Base-by-base conservation (phyloP, 345 rosid genomes). In the Psidium friedrichsthalianum region DNA sequence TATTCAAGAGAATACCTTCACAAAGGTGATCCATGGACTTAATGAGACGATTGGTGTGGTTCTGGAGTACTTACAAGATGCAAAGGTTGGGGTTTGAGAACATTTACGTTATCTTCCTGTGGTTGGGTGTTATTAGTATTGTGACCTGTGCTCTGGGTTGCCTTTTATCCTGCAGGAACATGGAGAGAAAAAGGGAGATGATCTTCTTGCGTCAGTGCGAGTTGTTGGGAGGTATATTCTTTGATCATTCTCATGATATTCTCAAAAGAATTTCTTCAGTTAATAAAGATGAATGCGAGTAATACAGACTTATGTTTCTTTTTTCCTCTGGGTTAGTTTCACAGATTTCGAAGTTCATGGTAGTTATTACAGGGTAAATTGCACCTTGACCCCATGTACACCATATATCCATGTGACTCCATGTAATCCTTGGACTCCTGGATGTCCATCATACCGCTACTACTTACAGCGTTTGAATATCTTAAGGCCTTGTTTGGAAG, bases 171-270 rank as follows among this genome's bases (percentile, higher is more conserved):
- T 89, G 81, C 92, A 97, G 97, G 98, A 97, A 86, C 98, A 95
- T 90, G 94, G 94, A 64, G 91, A 83, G 36, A 93, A 90, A 86
- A 95, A 90, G 87, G 97, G 98, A 90, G 90, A 92, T 92, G 99
- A 97, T 82, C 96, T 97, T 89, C 95, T 95, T 89, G 98, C 98
- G 82, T 97, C 98, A 61, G 97, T 97, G 82, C 91, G 98, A 29
- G 89, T 95, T 83, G 88, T 94, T 88, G 98, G 98, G 85, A 94
- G 98, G 99, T 97, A 91, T 49, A 81, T 81, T 25, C 85, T 40
- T 85, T 80, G 84, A 55, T 59, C 27, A 42, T 56, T 82, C 57
- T 51, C 54, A 20, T 61, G 29, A 58, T 82, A 56, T 74, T 88
- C 14, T 80, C 4, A 25, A 5, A 25, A 69, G 80, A 69, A 36